Conservation (phyloP, 1,284 basidiomycete genomes). For the Austropuccinia psidii region DNA sequence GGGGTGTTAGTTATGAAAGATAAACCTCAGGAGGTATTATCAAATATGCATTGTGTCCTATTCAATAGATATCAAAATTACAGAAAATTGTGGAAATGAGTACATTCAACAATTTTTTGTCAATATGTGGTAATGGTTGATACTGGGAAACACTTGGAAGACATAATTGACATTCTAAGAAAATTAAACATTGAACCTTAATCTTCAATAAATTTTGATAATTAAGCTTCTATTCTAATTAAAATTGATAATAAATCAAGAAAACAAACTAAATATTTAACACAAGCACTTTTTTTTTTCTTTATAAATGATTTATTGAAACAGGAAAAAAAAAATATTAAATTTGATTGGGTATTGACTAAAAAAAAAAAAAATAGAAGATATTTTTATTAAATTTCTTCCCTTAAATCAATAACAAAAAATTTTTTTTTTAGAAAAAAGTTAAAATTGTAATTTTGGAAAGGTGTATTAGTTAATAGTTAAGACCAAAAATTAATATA, state of each 20-base stretch:
- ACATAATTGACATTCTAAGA: too few relatives aligned
- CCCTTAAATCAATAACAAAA: too few relatives aligned
- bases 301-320: conserved; percentile 2
- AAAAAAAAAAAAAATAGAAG: neutral
- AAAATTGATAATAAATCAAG: conserved; percentile 10
- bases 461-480: too few relatives aligned
- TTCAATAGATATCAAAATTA: neutral
- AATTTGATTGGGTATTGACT: neutral
- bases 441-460: too few relatives aligned
- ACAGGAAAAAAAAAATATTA: neutral
- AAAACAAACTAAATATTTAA: neutral
- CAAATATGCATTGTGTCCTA: neutral
- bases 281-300: neutral
- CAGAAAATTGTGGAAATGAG: too few relatives aligned
- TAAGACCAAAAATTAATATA: too few relatives aligned
- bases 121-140: neutral
- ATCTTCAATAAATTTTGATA: neutral
- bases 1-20: neutral
- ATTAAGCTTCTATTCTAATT: neutral
- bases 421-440: too few relatives aligned
- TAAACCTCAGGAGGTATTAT: neutral
- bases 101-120: neutral
- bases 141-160: neutral
- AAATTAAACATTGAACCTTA: neutral
- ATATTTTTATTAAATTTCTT: neutral